Conservation (phyloP, 257 asterid species). For the Knoxia roxburghii region DNA sequence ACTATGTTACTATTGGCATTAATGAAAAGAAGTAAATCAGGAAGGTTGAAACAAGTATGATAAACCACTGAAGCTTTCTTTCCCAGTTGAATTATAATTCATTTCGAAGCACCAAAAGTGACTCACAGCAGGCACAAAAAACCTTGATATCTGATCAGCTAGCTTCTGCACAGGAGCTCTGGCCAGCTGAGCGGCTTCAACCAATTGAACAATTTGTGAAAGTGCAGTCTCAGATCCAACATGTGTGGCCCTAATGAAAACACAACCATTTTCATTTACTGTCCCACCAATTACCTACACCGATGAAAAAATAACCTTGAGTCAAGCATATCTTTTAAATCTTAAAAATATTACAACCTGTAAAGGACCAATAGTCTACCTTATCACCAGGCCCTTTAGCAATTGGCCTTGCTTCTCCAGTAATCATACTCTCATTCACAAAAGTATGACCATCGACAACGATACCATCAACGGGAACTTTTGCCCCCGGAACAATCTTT, state of each 20-base stretch:
- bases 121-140: conserved; percentile 91
- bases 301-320: not conserved
- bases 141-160: conserved; percentile 90
- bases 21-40: not conserved
- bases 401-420: conserved; percentile 90
- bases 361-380: conserved; percentile 37
- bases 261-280: conserved; percentile 85
- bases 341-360: not conserved
- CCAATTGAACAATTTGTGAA: conserved; percentile 92
- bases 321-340: not conserved
- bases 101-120: conserved; percentile 9
- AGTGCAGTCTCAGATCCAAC: conserved; percentile 97
- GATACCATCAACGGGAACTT: conserved; percentile 91
- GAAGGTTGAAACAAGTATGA: not conserved
- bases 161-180: conserved; percentile 98
- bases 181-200: conserved; percentile 99
- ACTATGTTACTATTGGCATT: not conserved
- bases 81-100: not conserved
- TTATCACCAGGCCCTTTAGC: conserved; percentile 85
- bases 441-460: conserved; percentile 89
- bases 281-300: conserved; percentile 91
- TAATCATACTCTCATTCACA: conserved; percentile 97
- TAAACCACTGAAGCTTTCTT: not conserved
- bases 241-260: conserved; percentile 83
- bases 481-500: conserved; percentile 89